Evolutionary conservation across 2,329 filamentous ascomycete species (phyloP).

Genomic region (Fusarium keratoplasticum): DNA sequence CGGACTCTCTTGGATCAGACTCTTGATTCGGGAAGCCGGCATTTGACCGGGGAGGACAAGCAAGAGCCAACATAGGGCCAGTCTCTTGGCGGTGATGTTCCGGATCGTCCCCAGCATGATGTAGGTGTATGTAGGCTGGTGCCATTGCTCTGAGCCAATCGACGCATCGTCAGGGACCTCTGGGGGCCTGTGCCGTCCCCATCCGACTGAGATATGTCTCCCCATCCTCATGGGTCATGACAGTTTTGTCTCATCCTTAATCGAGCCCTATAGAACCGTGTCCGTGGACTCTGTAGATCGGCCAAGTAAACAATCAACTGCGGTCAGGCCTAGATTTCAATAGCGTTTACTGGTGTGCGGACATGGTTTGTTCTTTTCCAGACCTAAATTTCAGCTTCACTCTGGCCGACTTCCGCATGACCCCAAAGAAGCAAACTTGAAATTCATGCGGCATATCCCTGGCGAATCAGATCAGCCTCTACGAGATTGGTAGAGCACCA

Average conservation of each 20-base stretch:
- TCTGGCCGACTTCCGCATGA: not conserved
- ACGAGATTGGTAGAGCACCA: not conserved
- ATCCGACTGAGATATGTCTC: not conserved
- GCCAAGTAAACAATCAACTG: not conserved
- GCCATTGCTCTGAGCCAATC: not conserved
- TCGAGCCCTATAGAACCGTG: not conserved
- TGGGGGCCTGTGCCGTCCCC: not conserved
- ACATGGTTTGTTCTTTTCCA: not conserved
- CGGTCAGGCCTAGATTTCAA: not conserved
- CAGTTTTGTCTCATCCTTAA: not conserved
- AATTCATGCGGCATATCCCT: not conserved
- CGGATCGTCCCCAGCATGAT: not conserved
- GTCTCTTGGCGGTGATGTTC: not conserved
- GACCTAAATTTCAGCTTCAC: not conserved
- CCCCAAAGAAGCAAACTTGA: not conserved
- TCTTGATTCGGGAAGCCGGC: not conserved
- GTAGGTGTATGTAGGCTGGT: not conserved
- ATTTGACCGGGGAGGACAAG: not conserved
- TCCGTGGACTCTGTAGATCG: not conserved
- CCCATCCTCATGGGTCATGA: not conserved
- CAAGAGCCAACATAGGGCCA: not conserved
- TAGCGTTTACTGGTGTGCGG: not conserved
- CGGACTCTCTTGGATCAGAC: not conserved
- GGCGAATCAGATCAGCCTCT: not conserved
- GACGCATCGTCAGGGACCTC: not conserved